Evolutionary conservation across 2,329 filamentous ascomycete species (phyloP).

Genomic region (Rutstroemia sp.): DNA sequence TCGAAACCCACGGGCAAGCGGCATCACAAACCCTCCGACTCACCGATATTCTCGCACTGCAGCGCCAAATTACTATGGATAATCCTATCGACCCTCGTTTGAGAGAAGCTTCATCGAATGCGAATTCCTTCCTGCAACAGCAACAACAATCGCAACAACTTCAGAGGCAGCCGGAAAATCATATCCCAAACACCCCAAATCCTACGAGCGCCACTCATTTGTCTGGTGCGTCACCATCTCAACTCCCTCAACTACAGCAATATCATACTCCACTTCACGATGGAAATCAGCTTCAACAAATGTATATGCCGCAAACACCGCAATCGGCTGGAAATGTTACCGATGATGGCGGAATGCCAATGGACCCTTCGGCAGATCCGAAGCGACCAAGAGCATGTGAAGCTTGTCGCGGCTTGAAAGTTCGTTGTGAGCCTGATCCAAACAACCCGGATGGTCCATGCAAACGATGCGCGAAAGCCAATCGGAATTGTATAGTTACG

Average conservation of each 20-base stretch:
- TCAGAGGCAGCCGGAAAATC: slow-evolving; percentile 1
- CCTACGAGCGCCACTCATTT: slow-evolving; percentile 3
- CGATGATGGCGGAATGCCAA: slow-evolving; percentile 17
- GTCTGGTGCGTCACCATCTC: slow-evolving; percentile 3
- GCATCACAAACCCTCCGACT: slow-evolving; percentile 8
- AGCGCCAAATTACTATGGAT: neutral
- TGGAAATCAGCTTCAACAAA: slow-evolving; percentile 5
- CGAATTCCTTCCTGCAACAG: slow-evolving; percentile 5
- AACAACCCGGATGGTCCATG: slow-evolving; percentile 30
- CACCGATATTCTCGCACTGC: neutral
- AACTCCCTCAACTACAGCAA: slow-evolving; percentile 8
- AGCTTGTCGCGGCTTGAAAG: slow-evolving; percentile 36
- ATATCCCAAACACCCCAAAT: slow-evolving; percentile 2
- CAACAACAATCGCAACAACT: slow-evolving; percentile 3
- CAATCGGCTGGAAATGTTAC: slow-evolving; percentile 15
- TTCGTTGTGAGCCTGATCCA: slow-evolving; percentile 34
- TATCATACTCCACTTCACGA: slow-evolving; percentile 9
- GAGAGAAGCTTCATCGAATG: slow-evolving; percentile 10
- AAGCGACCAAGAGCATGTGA: slow-evolving; percentile 35
- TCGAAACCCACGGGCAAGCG: neutral
- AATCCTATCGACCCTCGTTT: slow-evolving; percentile 12
- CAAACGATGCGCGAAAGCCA: slow-evolving; percentile 34
- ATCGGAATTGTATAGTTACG: slow-evolving; percentile 34
- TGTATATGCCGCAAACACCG: slow-evolving; percentile 22
- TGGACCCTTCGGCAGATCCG: slow-evolving; percentile 21